Conservation (phyloP, 1,284 basidiomycete species). For the Bjerkandera adusta region DNA sequence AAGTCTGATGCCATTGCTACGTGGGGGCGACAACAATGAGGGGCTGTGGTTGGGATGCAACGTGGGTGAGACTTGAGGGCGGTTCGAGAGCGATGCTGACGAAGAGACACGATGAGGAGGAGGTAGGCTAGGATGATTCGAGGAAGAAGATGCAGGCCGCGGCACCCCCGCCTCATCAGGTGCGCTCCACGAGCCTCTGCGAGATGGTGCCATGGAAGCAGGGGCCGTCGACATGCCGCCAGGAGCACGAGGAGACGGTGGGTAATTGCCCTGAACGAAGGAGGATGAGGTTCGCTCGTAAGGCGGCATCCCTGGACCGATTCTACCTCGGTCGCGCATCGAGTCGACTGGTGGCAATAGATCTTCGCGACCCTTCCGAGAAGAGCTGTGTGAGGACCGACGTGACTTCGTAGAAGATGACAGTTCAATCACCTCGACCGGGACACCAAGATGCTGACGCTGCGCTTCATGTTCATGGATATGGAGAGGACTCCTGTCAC, state of each 20-base stretch:
- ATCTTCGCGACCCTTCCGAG: conserved; percentile 25
- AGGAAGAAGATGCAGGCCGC: conserved; percentile 21
- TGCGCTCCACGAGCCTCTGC: conserved; percentile 32
- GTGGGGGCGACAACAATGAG: conserved; percentile 12
- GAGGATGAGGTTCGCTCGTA: conserved; percentile 32
- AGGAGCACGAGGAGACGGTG: conserved; percentile 22
- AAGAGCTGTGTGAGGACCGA: conserved; percentile 19
- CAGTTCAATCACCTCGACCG: conserved; percentile 49
- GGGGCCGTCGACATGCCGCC: conserved; percentile 22
- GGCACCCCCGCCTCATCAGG: conserved; percentile 19
- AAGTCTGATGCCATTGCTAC: conserved; percentile 14
- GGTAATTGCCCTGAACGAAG: conserved; percentile 24
- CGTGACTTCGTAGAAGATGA: conserved; percentile 30
- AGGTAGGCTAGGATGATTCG: conserved; percentile 5
- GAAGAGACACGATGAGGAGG: conserved; percentile 8
- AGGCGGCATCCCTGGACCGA: conserved; percentile 46
- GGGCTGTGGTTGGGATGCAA: conserved; percentile 9
- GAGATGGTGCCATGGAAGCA: conserved; percentile 25
- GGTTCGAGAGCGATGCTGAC: neutral
- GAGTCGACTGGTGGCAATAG: conserved; percentile 18
- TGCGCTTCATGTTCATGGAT: conserved; percentile 29
- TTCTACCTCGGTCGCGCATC: conserved; percentile 27
- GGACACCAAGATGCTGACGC: conserved; percentile 31
- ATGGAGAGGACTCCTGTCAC: conserved; percentile 20
- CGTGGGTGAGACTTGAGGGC: conserved; percentile 9